Base-by-base conservation (phyloP, 1,284 basidiomycete genomes). In the Cutaneotrichosporon sp. region DNA sequence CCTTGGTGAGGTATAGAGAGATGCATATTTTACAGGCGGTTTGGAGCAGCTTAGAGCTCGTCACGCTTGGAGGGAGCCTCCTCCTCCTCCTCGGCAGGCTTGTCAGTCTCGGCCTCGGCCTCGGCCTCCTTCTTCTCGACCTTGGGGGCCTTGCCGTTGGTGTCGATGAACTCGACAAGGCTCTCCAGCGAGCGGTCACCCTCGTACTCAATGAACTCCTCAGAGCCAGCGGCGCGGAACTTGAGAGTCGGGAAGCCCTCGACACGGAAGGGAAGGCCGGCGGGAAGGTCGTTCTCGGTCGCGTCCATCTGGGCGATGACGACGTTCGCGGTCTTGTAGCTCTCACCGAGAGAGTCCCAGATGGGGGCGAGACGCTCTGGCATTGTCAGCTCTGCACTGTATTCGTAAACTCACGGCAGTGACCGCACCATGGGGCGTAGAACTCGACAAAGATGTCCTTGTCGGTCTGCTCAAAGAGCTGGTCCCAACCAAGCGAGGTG, bases 381-480 rank as follows among this genome's bases (percentile, higher is more conserved):
- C 47, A 56, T 30, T 14, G 59, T 64, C 22, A 64, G 55, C 32
- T 31, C 40, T 14, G 26, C 26, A 26, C 31, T 14, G 10, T 38
- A 6, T 13, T 38, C 9, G 21, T 22, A 18, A 11, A 78, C 76
- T 69, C 67, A 76, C 73, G 74, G 70, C 79, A 80, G 68, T 81
- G 79, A 42, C 79, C 79, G 69, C 83, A 97, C 96, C 97, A 99
- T 61, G 92, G 88, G 61, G 96, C 97, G 77, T 93, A 98, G 82
- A 97, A 95, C 83, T 99, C 97, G 73, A 97, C 85, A 72, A 99
- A 94, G 73, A 97, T 89, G 80, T 99, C 96, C 84, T 97, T 97
- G 63, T 84, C 83, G 63, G 94, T 89, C 77, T 97, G 90, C 68
- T 87, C 88, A 50, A 92, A 88, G 61, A 96, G 83, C 63, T 90